Evolutionary conservation across 78 protist genomes (phyloP).

Genomic region (Dictyostelium intermedium): DNA sequence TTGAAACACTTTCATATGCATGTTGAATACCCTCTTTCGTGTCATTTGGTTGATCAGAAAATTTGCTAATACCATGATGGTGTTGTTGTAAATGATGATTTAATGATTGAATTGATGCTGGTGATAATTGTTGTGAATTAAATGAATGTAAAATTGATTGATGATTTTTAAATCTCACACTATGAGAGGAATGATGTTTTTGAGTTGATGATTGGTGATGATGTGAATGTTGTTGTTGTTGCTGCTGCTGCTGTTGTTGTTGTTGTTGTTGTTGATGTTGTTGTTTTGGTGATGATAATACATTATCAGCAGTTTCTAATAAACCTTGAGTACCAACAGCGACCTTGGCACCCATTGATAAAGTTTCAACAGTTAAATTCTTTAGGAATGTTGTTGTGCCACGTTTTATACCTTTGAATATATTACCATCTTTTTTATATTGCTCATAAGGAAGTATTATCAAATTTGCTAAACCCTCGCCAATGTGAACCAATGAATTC

Average conservation of each 20-base stretch:
- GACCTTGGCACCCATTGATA: constrained; percentile 65
- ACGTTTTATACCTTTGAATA: constrained; percentile 52
- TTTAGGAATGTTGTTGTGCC: constrained; percentile 65
- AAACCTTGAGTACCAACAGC: constrained; percentile 77
- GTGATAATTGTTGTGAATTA: constrained; percentile 7
- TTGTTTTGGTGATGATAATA: constrained; percentile 34
- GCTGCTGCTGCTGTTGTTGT: not conserved
- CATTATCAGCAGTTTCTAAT: constrained; percentile 68
- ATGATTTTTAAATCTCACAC: not conserved
- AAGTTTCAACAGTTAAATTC: constrained; percentile 60
- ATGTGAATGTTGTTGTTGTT: not conserved
- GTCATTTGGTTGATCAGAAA: constrained; percentile 70
- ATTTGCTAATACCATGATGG: constrained; percentile 22
- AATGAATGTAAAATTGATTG: not conserved
- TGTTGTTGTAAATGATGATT: not conserved
- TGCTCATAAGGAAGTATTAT: constrained; percentile 63
- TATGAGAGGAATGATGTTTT: not conserved
- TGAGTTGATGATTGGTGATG: not conserved
- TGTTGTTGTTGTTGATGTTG: not conserved
- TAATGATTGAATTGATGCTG: not conserved
- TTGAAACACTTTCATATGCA: constrained; percentile 66
- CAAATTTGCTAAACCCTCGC: constrained; percentile 62
- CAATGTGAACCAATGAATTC: constrained; percentile 68
- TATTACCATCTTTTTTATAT: constrained; percentile 64
- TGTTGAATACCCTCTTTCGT: constrained; percentile 74